Base-by-base conservation (phyloP, 352 stramenopile species). In the Thraustotheca clavata region DNA sequence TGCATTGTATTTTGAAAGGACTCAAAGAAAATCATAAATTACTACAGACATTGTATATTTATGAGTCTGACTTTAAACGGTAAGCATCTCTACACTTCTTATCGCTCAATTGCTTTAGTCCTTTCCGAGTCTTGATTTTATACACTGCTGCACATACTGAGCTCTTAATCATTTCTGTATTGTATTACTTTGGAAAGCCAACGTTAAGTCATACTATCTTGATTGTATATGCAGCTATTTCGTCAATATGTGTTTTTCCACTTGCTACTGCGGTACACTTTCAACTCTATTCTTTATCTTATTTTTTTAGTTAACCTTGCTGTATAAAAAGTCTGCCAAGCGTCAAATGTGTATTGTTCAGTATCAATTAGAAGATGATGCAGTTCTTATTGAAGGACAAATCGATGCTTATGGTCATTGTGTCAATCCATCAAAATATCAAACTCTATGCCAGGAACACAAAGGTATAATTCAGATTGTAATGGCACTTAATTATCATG, bases 1-100 rank as follows among this genome's bases (percentile, higher is more conserved):
- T 69, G 3, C 9, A 60, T 5, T 73, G 75, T 9, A 84, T 87
- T 52, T 80, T 70, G 63, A 49, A 65, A 0, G 76, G 80, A 0
- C 35, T 90, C 50, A 86, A 84, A 60, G 52, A 77, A 24, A 77
- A 86, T 32, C 80, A 90, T 71, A 88, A 88, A 61, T 57, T 90
- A 9, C 32, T 87, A 41, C 85, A 74, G 4, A 87, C 87, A 33
- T 67, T 76, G 12, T 90, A 88, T 67, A 83, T 79, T 62, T 90
- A 88, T 67, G 72, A 90, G 63, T 77, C 87, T 55, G 71, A 83
- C 36, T 88, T 87, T 31, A 77, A 76, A 38, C 79, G 80, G 7
- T 63, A 49, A 34, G 20, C 33, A 11, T 39, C 14, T 59, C 2
- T 48, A 31, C 14, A n/a, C 7, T 39, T 14, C 22, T 49, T 11